These are phyloP conservation scores for Citrullus colocynthis DNA, from an alignment of 306 rosid species.

Conservation along the genomic window DNA sequence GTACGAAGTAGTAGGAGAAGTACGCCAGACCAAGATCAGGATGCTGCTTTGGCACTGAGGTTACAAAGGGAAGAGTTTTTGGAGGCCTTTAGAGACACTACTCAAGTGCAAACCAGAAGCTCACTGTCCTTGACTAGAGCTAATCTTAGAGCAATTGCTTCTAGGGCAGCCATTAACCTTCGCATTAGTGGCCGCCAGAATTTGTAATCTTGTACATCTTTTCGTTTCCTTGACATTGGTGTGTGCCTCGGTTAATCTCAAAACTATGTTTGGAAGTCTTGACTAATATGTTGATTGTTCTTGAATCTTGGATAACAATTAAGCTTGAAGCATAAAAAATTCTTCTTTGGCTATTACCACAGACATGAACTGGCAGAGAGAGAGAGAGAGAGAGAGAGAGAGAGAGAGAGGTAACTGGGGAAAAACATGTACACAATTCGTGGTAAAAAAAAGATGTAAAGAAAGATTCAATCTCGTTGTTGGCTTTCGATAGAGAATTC, in stretches of 20 bases:
- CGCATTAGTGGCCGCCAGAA: slow-evolving; percentile 22
- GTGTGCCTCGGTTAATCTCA: neutral
- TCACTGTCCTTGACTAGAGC: slow-evolving; percentile 33
- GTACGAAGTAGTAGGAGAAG: slow-evolving; percentile 32
- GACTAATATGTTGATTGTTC: neutral
- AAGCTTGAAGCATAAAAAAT: neutral
- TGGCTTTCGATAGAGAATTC: neutral
- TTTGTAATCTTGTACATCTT: neutral
- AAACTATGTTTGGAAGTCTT: neutral
- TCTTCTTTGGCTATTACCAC: neutral
- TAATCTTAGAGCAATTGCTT: slow-evolving; percentile 61
- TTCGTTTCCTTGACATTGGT: too few relatives aligned
- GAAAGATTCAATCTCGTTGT: neutral
- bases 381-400: neutral
- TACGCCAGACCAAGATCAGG: slow-evolving; percentile 49
- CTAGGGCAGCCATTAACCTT: slow-evolving; percentile 40
- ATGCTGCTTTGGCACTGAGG: slow-evolving; percentile 78
- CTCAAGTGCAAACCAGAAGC: slow-evolving; percentile 22
- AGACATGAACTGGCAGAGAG: neutral
- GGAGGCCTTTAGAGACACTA: slow-evolving; percentile 36
- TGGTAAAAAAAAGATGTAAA: neutral
- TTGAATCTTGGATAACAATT: too few relatives aligned
- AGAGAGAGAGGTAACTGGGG: neutral
- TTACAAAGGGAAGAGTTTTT: slow-evolving; percentile 84
- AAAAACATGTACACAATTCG: neutral